Base-by-base conservation (phyloP, 2,329 filamentous ascomycete genomes). In the Clonostachys rosea region DNA sequence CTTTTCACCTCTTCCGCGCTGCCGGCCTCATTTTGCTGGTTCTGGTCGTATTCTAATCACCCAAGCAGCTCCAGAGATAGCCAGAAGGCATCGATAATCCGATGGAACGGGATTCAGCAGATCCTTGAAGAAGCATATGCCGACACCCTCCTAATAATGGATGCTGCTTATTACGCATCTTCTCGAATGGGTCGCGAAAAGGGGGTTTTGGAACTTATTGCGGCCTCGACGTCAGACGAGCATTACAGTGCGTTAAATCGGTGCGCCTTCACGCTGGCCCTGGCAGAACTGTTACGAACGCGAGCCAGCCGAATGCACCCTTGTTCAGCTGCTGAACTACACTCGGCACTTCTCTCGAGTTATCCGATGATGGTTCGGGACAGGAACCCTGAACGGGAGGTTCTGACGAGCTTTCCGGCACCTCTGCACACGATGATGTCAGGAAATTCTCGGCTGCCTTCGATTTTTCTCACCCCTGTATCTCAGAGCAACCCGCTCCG, bases 81-180 rank as follows among this genome's bases (percentile, higher is more conserved):
- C 20, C 65, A 71, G 30, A 68, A 69, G 45, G 66, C 70, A 5
- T 70, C 70, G 18, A 70, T 67, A 6, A 76, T 81, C 43, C 65
- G 76, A 43, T 83, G 79, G 79, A 76, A 68, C 49, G 71, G 71
- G 17, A 74, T 83, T 36, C 78, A 82, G 56, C 73, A 75, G 50
- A 73, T 74, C 14, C 64, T 83, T 8, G 79, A 83, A 56, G 75
- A 79, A 49, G 75, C 77, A 16, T 43, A n/a, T 3, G 71, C 78
- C 4, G 79, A 83, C 56, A 77, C 74, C 5, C 65, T 83, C 17
- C 70, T 83, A 47, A 64, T 83, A 34, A 78, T 83, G 75, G 79
- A 83, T 59, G 72, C 78, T 6, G 74, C 75, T 0, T 82, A 79
- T 56, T 81, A 76, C 45, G 76, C 77, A 2, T 76, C 75, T 9